Conservation (phyloP, 805 yeast genomes). For the Danielia reshetovae region DNA sequence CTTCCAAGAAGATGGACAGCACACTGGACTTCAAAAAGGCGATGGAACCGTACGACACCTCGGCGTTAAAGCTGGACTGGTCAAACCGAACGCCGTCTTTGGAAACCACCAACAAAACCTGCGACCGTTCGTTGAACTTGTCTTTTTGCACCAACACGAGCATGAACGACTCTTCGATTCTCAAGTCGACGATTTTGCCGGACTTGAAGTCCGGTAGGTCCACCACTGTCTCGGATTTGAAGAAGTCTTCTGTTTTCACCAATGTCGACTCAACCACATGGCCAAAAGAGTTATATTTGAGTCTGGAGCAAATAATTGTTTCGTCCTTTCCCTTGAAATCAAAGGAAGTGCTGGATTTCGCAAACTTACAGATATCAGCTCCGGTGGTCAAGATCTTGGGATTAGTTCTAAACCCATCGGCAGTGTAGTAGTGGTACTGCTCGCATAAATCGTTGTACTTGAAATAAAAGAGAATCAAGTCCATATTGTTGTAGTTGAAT, state of each 20-base stretch:
- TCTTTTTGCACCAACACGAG: constrained; percentile 41
- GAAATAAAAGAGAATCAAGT: constrained; percentile 29
- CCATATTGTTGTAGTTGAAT: constrained; percentile 35
- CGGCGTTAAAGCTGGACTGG: constrained; percentile 38
- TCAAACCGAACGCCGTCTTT: constrained; percentile 42
- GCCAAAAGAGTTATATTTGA: constrained; percentile 38
- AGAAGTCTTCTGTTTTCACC: constrained; percentile 42
- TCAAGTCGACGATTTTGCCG: constrained; percentile 31
- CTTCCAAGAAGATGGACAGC: constrained; percentile 30
- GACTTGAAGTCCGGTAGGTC: constrained; percentile 26
- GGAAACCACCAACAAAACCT: constrained; percentile 41
- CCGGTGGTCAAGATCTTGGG: constrained; percentile 26
- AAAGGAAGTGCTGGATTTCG: constrained; percentile 26
- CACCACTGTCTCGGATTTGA: constrained; percentile 21
- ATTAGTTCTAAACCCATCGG: constrained; percentile 39
- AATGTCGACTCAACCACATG: constrained; percentile 35
- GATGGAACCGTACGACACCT: constrained; percentile 33
- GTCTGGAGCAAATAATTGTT: constrained; percentile 28
- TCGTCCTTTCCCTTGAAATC: constrained; percentile 14
- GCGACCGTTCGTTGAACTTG: constrained; percentile 35
- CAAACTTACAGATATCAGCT: constrained; percentile 28
- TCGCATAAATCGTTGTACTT: constrained; percentile 29
- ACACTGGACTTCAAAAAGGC: constrained; percentile 36
- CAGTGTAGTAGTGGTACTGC: constrained; percentile 38
- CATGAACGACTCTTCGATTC: constrained; percentile 39